Conservation (phyloP, 2,329 filamentous ascomycete species). For the Aspergillus thermomutatus region DNA sequence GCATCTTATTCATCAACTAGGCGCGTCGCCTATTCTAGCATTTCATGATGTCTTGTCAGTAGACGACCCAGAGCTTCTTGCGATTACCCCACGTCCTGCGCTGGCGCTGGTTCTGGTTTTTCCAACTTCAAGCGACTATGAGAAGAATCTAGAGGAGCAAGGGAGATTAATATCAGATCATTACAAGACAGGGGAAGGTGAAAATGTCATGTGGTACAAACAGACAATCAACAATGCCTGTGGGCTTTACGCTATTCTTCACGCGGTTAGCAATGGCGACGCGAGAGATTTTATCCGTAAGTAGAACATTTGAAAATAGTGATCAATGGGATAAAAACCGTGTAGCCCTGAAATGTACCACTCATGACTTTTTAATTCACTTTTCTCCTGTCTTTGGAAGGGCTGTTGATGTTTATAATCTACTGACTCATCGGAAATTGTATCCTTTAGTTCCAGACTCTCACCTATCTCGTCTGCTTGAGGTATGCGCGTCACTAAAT, state of each 20-base stretch:
- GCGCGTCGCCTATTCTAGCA: conserved; percentile 2
- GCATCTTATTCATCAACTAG: conserved; percentile 13
- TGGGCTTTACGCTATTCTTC: conserved; percentile 15
- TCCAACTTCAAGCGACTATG: conserved; percentile 9
- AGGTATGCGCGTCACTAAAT: too few species aligned
- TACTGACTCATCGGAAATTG: too few species aligned
- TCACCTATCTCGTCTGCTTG: too few species aligned
- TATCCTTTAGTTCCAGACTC: too few species aligned
- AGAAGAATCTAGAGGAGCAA: conserved; percentile 1
- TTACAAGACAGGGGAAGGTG: too few species aligned
- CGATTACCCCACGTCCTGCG: conserved; percentile 2
- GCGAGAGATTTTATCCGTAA: too few species aligned
- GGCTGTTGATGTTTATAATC: too few species aligned
- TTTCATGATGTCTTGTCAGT: conserved; percentile 15
- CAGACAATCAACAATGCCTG: conserved; percentile 17
- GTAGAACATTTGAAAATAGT: too few species aligned
- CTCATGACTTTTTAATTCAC: conserved; percentile 2
- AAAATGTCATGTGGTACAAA: not conserved
- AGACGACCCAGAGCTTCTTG: conserved; percentile 1
- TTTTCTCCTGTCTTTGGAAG: not conserved
- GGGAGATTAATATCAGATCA: too few species aligned
- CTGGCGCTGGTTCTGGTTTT: conserved; percentile 11
- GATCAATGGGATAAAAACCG: too few species aligned
- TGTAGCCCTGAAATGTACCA: conserved; percentile 3
- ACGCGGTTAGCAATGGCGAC: conserved; percentile 10